Conservation (phyloP, 495 filamentous ascomycete species). For the Podospora comata region DNA sequence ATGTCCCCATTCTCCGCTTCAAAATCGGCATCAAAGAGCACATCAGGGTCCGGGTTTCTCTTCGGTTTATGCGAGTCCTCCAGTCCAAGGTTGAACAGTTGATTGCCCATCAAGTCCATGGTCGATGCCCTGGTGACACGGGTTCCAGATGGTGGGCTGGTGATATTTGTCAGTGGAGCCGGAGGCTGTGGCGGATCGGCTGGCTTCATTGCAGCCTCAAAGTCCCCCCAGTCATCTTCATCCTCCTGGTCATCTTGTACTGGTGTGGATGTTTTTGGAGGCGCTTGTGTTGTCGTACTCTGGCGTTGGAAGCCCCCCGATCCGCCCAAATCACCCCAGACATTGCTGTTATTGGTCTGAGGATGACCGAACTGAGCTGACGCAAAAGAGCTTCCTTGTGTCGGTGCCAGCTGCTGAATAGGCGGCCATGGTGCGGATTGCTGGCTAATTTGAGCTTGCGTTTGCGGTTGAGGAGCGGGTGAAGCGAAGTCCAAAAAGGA, state of each 20-base stretch:
- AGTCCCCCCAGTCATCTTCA: conserved; percentile 76
- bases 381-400: conserved; percentile 20
- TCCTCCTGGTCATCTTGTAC: conserved; percentile 47
- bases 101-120: conserved; percentile 45
- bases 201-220: conserved; percentile 53
- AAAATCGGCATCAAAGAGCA: conserved; percentile 51
- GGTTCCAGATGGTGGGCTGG: conserved; percentile 22
- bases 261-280: conserved; percentile 5
- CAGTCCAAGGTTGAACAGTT: conserved; percentile 35
- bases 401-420: conserved; percentile 16
- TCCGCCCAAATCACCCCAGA: conserved; percentile 24
- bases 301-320: conserved; percentile 18
- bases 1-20: conserved; percentile 29
- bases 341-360: conserved; percentile 7
- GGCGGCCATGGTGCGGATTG: conserved; percentile 24
- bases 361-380: conserved; percentile 14
- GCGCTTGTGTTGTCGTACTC: background rate
- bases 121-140: conserved; percentile 41
- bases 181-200: conserved; percentile 10
- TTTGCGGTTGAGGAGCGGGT: conserved; percentile 19
- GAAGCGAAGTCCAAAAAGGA: conserved; percentile 19
- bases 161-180: background rate
- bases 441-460: conserved; percentile 16
- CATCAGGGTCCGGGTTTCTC: conserved; percentile 37
- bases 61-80: conserved; percentile 18